Conservation (phyloP, 2,329 filamentous ascomycete species). For the Diaporthe australafricana region DNA sequence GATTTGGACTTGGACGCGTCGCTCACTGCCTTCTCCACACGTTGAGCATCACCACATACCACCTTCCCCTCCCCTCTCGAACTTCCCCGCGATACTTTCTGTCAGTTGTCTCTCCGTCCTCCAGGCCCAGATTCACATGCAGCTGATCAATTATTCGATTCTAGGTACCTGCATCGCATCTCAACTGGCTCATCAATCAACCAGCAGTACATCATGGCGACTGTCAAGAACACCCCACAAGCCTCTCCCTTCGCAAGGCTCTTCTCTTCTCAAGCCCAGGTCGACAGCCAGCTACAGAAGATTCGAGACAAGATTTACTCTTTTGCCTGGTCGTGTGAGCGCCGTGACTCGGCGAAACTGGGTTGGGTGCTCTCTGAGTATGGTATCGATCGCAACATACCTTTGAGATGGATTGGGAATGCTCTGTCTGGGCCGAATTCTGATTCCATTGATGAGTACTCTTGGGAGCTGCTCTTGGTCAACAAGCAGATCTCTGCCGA, state of each 20-base stretch:
- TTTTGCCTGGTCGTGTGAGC: slow-evolving; percentile 27
- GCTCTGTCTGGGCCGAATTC: not conserved
- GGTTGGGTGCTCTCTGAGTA: slow-evolving; percentile 35
- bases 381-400: slow-evolving; percentile 36
- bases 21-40: not conserved
- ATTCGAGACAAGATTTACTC: slow-evolving; percentile 34
- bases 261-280: slow-evolving; percentile 6
- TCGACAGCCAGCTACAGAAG: not conserved
- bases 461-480: slow-evolving; percentile 30
- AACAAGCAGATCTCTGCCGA: slow-evolving; percentile 36
- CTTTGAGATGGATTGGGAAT: not conserved
- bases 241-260: slow-evolving; percentile 14
- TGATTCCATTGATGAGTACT: not conserved
- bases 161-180: not conserved
- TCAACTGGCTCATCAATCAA: too few relatives aligned
- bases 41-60: not conserved
- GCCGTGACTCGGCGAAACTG: slow-evolving; percentile 31
- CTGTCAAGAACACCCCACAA: not conserved
- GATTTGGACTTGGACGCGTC: not conserved
- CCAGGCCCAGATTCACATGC: not conserved
- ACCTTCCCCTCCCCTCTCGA: not conserved
- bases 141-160: not conserved
- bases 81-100: too few relatives aligned
- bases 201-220: not conserved
- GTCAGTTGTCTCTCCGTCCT: not conserved